phyloP scores from a whole-genome alignment of 2,329 filamentous ascomycete genomes.

The Aspergillus sp. region DNA sequence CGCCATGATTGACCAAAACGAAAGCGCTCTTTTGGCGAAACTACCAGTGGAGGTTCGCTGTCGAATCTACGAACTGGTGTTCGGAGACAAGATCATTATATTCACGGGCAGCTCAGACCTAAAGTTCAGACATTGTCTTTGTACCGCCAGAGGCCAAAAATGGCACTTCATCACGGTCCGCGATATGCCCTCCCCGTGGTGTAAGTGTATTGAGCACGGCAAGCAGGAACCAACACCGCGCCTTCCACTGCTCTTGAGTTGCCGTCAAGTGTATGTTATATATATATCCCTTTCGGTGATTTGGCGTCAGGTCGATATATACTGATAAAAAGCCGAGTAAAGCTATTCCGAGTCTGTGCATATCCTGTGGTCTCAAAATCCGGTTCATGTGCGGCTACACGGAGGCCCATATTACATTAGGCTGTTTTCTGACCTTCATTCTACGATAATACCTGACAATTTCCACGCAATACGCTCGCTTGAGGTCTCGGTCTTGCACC shows the following conservation, averaged over 20 bases:
- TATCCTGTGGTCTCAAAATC: neutral
- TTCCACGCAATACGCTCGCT: neutral
- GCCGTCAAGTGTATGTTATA: neutral
- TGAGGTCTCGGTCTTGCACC: neutral
- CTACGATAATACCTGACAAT: neutral
- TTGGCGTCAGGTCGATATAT: too few species aligned
- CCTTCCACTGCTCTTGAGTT: neutral
- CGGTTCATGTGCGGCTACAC: neutral
- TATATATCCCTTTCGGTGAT: too few species aligned
- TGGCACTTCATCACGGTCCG: neutral
- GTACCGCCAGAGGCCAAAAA: neutral
- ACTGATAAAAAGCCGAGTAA: too few species aligned
- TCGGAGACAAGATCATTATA: neutral
- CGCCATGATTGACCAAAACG: too few species aligned
- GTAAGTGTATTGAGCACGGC: too few species aligned
- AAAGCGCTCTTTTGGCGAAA: neutral
- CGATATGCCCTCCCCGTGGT: too few species aligned
- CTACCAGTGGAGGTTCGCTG: neutral
- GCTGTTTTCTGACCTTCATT: neutral
- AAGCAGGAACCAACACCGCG: neutral
- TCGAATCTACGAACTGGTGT: neutral
- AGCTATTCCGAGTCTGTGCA: neutral
- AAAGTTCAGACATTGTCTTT: neutral
- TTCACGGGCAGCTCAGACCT: neutral
- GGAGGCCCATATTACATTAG: too few species aligned